phyloP scores from a whole-genome alignment of 2,329 filamentous ascomycete genomes.

The Sporothrix pallida region DNA sequence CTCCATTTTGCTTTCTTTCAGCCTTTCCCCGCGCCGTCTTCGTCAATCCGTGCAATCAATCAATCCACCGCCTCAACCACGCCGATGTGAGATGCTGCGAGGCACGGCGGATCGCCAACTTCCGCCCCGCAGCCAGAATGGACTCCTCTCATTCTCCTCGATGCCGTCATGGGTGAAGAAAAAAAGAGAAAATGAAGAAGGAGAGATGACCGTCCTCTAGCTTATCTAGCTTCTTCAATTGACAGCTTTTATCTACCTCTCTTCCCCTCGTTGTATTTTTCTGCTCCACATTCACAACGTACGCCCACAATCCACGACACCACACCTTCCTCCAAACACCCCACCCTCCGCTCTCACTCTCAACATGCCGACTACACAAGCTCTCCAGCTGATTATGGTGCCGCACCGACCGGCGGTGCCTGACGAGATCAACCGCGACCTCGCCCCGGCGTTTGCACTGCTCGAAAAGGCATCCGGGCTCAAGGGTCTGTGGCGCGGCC shows the following conservation, averaged over 20 bases:
- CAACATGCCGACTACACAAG: slow-evolving; percentile 8
- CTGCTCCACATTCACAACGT: neutral
- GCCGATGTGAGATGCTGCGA: slow-evolving; percentile 3
- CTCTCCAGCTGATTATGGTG: neutral
- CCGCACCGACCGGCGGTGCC: slow-evolving; percentile 7
- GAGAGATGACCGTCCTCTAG: neutral
- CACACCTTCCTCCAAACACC: neutral
- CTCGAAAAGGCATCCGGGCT: slow-evolving; percentile 2
- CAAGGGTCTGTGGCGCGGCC: neutral
- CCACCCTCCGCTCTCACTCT: neutral
- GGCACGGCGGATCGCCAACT: neutral
- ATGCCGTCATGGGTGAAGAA: neutral
- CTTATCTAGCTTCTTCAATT: neutral
- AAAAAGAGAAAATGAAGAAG: neutral
- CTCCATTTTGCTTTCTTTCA: neutral
- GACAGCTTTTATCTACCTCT: neutral
- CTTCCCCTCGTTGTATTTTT: neutral
- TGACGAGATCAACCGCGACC: slow-evolving; percentile 8
- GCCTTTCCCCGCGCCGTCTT: neutral
- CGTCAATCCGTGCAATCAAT: neutral
- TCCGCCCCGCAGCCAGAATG: slow-evolving; percentile 11
- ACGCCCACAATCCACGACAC: neutral
- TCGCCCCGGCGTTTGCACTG: neutral
- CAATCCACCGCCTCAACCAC: neutral
- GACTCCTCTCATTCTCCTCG: neutral